Percentiles rank a stretch among this genome's conserved stretches.
Evolutionary conservation across 2,329 filamentous ascomycete species (phyloP).

Genomic region (Alternaria sp.): DNA sequence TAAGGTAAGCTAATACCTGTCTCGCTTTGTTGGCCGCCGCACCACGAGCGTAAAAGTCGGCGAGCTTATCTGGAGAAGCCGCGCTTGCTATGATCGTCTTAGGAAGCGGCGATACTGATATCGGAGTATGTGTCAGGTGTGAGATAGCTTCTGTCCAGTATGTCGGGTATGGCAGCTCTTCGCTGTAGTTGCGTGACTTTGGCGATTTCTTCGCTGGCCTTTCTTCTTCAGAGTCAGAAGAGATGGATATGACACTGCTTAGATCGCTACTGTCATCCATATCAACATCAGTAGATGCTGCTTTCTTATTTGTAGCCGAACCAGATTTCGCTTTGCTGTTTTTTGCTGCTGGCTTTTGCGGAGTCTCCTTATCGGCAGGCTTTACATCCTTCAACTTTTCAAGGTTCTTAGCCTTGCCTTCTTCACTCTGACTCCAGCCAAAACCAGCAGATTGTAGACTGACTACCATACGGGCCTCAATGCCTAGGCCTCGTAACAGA

Average conservation of each 20-base stretch:
- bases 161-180: conserved; percentile 81
- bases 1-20: conserved; percentile 88
- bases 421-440: conserved; percentile 88
- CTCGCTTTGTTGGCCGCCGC: conserved; percentile 83
- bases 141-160: conserved; percentile 96
- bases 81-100: conserved; percentile 60
- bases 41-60: conserved; percentile 83
- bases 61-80: conserved; percentile 74
- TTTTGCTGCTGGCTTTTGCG: conserved; percentile 1
- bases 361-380: background rate
- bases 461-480: conserved; percentile 84
- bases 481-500: conserved; percentile 78
- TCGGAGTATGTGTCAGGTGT: conserved; percentile 78
- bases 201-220: conserved; percentile 55
- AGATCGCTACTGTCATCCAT: conserved; percentile 56
- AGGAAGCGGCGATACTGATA: conserved; percentile 78
- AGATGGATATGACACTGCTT: conserved; percentile 55
- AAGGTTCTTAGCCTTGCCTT: conserved; percentile 65
- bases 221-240: conserved; percentile 62
- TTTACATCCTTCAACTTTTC: conserved; percentile 30
- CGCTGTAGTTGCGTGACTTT: conserved; percentile 68
- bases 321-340: conserved; percentile 18
- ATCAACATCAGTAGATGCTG: conserved; percentile 19
- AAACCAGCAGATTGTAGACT: conserved; percentile 89
- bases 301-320: conserved; percentile 11